Conservation (phyloP, 1,284 basidiomycete species). For the Salmacisia buchloeana region DNA sequence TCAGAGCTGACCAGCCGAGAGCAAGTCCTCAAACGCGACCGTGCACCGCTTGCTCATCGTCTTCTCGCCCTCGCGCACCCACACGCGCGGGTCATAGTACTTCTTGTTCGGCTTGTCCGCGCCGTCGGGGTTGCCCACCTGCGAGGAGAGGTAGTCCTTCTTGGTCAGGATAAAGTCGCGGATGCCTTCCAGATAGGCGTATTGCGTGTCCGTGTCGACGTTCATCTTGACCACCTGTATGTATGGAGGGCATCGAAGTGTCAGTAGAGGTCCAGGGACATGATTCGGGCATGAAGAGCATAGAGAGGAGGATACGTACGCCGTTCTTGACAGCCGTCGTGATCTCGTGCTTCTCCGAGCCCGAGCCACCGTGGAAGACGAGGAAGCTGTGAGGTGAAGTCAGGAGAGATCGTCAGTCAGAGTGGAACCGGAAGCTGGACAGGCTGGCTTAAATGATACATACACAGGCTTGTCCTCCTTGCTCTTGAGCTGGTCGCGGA, state of each 20-base stretch:
- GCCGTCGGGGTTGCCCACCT: constrained; percentile 50
- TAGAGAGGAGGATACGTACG: constrained; percentile 47
- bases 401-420: not conserved
- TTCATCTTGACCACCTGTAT: constrained; percentile 47
- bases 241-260: not conserved
- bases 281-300: not conserved
- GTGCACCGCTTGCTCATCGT: constrained; percentile 80
- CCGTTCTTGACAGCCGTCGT: constrained; percentile 82
- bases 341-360: constrained; percentile 95
- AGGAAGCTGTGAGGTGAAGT: constrained; percentile 63
- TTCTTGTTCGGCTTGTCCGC: constrained; percentile 51
- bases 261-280: not conserved
- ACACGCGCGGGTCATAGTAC: constrained; percentile 64
- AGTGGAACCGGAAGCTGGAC: constrained; percentile 8
- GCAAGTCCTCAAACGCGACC: constrained; percentile 83
- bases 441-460: constrained; percentile 45
- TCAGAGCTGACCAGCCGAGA: constrained; percentile 51
- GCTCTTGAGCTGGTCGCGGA: constrained; percentile 66
- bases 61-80: constrained; percentile 98
- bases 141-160: constrained; percentile 48
- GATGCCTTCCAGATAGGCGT: constrained; percentile 83
- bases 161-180: constrained; percentile 50
- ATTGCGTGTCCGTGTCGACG: constrained; percentile 69
- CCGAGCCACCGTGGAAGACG: constrained; percentile 99
- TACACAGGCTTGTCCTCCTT: constrained; percentile 61